Evolutionary conservation across 2,329 filamentous ascomycete genomes (phyloP).

Genomic region (Penicillium paneum): DNA sequence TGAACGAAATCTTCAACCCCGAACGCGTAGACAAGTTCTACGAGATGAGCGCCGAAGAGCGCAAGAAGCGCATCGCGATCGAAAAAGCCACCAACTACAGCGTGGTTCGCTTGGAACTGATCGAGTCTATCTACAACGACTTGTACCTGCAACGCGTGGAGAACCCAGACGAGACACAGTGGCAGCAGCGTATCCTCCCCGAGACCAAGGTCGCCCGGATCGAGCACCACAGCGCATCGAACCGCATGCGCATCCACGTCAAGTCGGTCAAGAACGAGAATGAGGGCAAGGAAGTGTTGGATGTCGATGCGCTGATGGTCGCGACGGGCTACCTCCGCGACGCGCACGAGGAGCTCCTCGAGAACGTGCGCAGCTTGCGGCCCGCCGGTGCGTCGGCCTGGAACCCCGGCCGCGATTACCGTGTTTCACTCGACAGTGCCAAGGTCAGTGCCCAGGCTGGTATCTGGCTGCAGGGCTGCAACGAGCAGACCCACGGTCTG

Average conservation of each 20-base stretch:
- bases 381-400: conserved; percentile 58
- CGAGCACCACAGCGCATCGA: conserved; percentile 50
- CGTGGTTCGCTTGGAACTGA: conserved; percentile 84
- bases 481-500: conserved; percentile 84
- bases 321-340: conserved; percentile 83
- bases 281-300: conserved; percentile 58
- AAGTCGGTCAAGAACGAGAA: conserved; percentile 44
- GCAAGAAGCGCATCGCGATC: conserved; percentile 59
- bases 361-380: conserved; percentile 63
- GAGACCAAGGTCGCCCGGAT: conserved; percentile 64
- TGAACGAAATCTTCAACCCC: conserved; percentile 96
- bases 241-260: conserved; percentile 59
- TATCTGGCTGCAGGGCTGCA: conserved; percentile 91
- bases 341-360: conserved; percentile 73
- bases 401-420: conserved; percentile 73
- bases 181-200: conserved; percentile 78
- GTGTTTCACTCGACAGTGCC: conserved; percentile 65
- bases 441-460: conserved; percentile 71
- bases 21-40: conserved; percentile 76
- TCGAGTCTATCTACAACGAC: conserved; percentile 82
- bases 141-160: conserved; percentile 82
- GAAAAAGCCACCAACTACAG: conserved; percentile 91
- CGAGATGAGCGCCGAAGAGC: conserved; percentile 60
- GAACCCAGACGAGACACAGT: conserved; percentile 65
- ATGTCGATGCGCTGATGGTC: conserved; percentile 77